Evolutionary conservation across 2,329 filamentous ascomycete species (phyloP).

Genomic region (Chaetomium strumarium): DNA sequence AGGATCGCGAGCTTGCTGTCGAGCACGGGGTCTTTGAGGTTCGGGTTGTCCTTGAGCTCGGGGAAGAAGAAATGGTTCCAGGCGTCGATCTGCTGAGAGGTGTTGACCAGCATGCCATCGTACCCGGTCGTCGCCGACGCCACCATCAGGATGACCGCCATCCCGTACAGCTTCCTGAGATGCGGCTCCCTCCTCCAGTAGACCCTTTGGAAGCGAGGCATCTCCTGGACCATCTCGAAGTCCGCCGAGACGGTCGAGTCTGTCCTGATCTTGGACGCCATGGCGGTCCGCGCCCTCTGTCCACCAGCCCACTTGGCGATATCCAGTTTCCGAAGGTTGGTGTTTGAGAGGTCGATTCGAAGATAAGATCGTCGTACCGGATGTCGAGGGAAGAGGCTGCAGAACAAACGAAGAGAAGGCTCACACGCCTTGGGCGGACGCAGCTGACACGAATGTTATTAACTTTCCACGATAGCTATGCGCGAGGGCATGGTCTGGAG

Average conservation of each 20-base stretch:
- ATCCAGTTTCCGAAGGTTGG: not conserved
- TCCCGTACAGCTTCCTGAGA: conserved; percentile 50
- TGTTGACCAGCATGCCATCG: conserved; percentile 56
- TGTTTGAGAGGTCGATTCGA: not conserved
- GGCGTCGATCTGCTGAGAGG: conserved; percentile 49
- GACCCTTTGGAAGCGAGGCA: conserved; percentile 48
- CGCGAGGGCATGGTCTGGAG: no score
- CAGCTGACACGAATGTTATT: no score
- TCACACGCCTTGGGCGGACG: no score
- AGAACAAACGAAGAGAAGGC: not conserved
- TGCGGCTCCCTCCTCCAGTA: conserved; percentile 52
- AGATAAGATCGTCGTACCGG: not conserved
- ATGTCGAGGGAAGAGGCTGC: no score
- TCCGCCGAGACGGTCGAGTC: conserved; percentile 18
- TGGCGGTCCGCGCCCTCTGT: conserved; percentile 4
- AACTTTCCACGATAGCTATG: no score
- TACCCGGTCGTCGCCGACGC: conserved; percentile 58
- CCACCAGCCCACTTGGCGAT: not conserved
- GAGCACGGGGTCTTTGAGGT: conserved; percentile 16
- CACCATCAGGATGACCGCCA: conserved; percentile 49
- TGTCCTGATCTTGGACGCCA: conserved; percentile 9
- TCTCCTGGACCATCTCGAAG: conserved; percentile 36
- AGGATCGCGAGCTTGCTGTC: conserved; percentile 42
- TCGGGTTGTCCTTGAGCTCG: conserved; percentile 30
- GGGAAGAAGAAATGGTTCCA: conserved; percentile 49